A percentile compares a stretch with the other conserved stretches of the same genome.
Evolutionary conservation across 768 basidiomycete species (phyloP).

Genomic region (Russula foetens): DNA sequence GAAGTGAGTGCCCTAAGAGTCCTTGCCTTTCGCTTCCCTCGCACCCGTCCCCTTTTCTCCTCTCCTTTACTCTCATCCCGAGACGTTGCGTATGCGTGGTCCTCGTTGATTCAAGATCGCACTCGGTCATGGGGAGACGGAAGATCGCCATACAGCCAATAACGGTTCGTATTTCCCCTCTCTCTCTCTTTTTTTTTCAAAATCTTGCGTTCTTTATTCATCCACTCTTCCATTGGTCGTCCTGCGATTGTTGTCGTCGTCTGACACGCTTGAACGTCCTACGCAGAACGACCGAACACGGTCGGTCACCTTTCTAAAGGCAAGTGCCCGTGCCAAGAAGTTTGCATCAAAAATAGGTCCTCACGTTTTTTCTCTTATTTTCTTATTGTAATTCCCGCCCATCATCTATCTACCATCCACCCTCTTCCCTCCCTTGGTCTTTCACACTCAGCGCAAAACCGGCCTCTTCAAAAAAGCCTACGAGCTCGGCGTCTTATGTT

Average conservation of each 20-base stretch:
- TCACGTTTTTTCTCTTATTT: slow-evolving; percentile 41
- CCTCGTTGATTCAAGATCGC: slow-evolving; percentile 2
- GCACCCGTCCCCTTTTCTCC: slow-evolving; percentile 5
- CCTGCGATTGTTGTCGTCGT: slow-evolving; percentile 7
- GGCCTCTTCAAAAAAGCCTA: slow-evolving; percentile 90
- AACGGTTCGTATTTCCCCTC: slow-evolving; percentile 43
- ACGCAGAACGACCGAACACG: slow-evolving; percentile 86
- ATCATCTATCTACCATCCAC: background rate
- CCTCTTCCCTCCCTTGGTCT: slow-evolving; percentile 3
- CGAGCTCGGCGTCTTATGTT: slow-evolving; percentile 84
- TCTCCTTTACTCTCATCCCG: slow-evolving; percentile 5
- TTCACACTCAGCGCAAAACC: slow-evolving; percentile 60
- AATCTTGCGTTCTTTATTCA: slow-evolving; percentile 12
- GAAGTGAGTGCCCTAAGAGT: slow-evolving; percentile 18
- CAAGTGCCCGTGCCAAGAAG: slow-evolving; percentile 28
- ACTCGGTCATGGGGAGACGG: slow-evolving; percentile 51
- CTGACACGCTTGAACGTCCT: slow-evolving; percentile 30
- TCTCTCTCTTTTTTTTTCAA: slow-evolving; percentile 20
- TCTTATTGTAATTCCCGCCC: slow-evolving; percentile 34
- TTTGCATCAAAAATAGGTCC: slow-evolving; percentile 28
- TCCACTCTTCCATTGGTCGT: slow-evolving; percentile 7
- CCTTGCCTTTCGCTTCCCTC: slow-evolving; percentile 12
- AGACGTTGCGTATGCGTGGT: slow-evolving; percentile 1
- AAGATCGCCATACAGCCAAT: slow-evolving; percentile 82
- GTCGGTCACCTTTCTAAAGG: slow-evolving; percentile 88